A percentile compares a stretch with the other conserved stretches of the same genome.
phyloP scores from a whole-genome alignment of 2,329 filamentous ascomycete species.

The Fusarium liriodendri region DNA sequence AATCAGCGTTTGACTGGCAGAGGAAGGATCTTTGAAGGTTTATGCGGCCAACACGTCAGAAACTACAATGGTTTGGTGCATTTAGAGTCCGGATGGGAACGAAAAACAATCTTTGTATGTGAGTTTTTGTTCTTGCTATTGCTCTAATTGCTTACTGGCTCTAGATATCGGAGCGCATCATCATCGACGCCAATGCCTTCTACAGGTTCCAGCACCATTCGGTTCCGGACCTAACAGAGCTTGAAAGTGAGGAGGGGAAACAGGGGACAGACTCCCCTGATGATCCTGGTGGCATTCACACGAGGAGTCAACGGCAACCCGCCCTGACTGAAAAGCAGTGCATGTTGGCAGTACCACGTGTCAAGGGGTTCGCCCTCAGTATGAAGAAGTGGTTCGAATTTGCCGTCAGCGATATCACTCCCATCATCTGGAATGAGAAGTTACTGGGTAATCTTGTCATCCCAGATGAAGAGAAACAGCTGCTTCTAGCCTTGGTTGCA shows the following conservation, averaged over 20 bases:
- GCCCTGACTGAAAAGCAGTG: slow-evolving; percentile 16
- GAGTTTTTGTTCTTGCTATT: too few relatives aligned
- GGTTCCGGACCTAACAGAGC: neutral
- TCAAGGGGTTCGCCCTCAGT: slow-evolving; percentile 6
- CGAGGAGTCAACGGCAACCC: fast-evolving
- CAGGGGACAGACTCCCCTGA: neutral
- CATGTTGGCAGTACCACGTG: slow-evolving; percentile 3
- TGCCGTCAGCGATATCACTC: neutral
- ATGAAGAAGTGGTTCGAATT: slow-evolving; percentile 28
- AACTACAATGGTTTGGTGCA: neutral
- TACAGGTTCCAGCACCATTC: neutral
- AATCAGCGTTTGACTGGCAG: neutral
- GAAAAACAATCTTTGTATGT: neutral
- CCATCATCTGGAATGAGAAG: slow-evolving; percentile 5
- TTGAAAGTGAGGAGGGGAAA: neutral
- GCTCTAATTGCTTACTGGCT: neutral
- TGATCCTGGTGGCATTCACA: too few relatives aligned
- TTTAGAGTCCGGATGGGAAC: neutral
- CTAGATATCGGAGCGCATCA: neutral
- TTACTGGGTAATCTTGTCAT: slow-evolving; percentile 4
- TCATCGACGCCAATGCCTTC: neutral
- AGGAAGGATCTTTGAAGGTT: neutral
- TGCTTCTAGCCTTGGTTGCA: neutral
- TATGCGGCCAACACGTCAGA: neutral
- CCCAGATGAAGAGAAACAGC: neutral